These are phyloP conservation scores for Beauveria australis DNA, from an alignment of 2,329 filamentous ascomycete species.

Conservation along the genomic window DNA sequence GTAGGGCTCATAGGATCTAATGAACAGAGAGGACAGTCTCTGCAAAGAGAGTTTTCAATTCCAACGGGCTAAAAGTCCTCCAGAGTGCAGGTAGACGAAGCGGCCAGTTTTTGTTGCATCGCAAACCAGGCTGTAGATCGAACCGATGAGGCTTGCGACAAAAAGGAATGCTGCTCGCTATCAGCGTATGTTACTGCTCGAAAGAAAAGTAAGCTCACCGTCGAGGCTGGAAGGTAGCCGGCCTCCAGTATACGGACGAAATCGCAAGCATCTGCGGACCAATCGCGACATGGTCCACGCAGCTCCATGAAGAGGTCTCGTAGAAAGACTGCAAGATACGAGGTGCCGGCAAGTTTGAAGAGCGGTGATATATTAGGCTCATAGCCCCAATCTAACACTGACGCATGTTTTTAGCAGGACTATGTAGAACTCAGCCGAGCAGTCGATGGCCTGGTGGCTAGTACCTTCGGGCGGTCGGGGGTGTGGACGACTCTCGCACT, in stretches of 20 bases:
- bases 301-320: neutral
- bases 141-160: neutral
- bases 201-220: neutral
- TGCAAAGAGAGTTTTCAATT: too few species aligned
- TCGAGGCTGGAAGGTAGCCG: neutral
- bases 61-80: too few species aligned
- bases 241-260: neutral
- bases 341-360: neutral
- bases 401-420: neutral
- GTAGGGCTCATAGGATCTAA: too few species aligned
- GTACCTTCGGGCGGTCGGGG: neutral
- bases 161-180: neutral
- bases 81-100: neutral
- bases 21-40: too few species aligned
- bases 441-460: neutral
- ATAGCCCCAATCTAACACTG: neutral
- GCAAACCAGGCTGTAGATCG: neutral
- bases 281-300: neutral
- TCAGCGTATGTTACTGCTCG: neutral
- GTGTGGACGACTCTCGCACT: neutral
- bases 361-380: neutral
- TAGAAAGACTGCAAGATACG: neutral
- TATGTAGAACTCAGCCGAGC: neutral
- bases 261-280: neutral
- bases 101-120: neutral